phyloP scores from a whole-genome alignment of 768 basidiomycete species.

The Phlebiopsis gigantea region DNA sequence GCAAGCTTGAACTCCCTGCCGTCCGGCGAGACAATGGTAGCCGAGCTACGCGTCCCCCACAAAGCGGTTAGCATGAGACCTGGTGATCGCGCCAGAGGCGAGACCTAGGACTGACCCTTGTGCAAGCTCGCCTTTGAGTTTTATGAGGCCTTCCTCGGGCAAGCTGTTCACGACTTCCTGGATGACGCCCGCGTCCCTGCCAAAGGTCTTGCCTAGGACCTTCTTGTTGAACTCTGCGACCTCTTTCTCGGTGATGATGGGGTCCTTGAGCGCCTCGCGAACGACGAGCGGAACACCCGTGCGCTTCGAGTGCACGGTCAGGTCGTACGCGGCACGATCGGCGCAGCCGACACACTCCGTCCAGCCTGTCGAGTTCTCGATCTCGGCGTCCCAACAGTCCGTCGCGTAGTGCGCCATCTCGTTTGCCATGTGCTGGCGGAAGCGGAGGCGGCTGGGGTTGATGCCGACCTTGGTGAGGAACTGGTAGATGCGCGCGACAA shows the following conservation, averaged over 20 bases:
- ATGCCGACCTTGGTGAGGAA: slow-evolving; percentile 92
- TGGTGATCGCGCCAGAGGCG: not conserved
- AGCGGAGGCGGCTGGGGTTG: slow-evolving; percentile 74
- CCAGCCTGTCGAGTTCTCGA: slow-evolving; percentile 88
- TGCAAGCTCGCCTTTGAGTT: slow-evolving; percentile 64
- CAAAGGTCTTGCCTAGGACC: slow-evolving; percentile 82
- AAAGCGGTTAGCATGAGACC: not conserved
- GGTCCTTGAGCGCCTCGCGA: slow-evolving; percentile 79
- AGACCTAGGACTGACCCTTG: slow-evolving; percentile 69
- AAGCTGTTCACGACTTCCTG: slow-evolving; percentile 61
- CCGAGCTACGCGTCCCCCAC: slow-evolving; percentile 33
- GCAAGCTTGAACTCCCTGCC: slow-evolving; percentile 69
- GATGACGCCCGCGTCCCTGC: slow-evolving; percentile 68
- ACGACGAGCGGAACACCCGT: slow-evolving; percentile 87
- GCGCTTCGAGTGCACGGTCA: slow-evolving; percentile 80
- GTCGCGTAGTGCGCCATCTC: slow-evolving; percentile 99
- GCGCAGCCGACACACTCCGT: slow-evolving; percentile 99
- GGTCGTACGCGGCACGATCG: slow-evolving; percentile 94
- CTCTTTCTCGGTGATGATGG: slow-evolving; percentile 75
- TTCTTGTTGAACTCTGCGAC: slow-evolving; percentile 85
- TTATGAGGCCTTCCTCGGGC: slow-evolving; percentile 58
- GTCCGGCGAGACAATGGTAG: slow-evolving; percentile 51
- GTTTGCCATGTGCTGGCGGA: slow-evolving; percentile 97
- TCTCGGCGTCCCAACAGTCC: slow-evolving; percentile 99
- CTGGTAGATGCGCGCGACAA: slow-evolving; percentile 85